A percentile compares a stretch with the other conserved stretches of the same genome.
These are phyloP conservation scores for Ophiorrhiza pumila DNA, from an alignment of 257 asterid species.

Conservation along the genomic window DNA sequence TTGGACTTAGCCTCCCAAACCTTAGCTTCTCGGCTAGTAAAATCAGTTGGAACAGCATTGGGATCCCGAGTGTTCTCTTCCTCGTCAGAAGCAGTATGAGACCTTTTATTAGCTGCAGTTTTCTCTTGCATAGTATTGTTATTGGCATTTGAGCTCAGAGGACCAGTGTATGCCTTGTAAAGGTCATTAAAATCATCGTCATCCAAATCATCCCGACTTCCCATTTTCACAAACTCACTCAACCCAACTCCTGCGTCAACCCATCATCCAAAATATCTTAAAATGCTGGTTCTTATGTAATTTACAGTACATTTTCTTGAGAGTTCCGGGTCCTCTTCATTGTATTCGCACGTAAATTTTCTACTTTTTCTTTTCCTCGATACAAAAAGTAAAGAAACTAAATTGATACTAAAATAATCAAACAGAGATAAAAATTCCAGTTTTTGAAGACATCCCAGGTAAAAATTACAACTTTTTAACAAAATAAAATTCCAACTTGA, in stretches of 20 bases:
- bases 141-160: slow-evolving; percentile 50
- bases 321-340: too few relatives aligned
- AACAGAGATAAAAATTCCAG: background rate
- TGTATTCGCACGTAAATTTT: background rate
- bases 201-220: slow-evolving; percentile 63
- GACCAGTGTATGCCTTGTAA: slow-evolving; percentile 95
- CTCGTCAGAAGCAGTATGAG: slow-evolving; percentile 74
- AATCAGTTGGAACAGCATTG: slow-evolving; percentile 98
- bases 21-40: slow-evolving; percentile 98
- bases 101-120: slow-evolving; percentile 50
- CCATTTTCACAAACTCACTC: slow-evolving; percentile 42
- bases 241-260: slow-evolving; percentile 25
- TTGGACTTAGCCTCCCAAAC: slow-evolving; percentile 99
- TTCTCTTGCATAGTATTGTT: slow-evolving; percentile 46
- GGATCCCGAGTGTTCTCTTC: slow-evolving; percentile 82
- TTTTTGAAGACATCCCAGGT: too few relatives aligned
- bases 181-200: slow-evolving; percentile 92
- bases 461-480: background rate
- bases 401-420: background rate
- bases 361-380: background rate
- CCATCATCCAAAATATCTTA: slow-evolving; percentile 6
- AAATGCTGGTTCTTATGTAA: background rate
- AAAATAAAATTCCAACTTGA: background rate
- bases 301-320: background rate
- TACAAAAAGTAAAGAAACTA: background rate